Evolutionary conservation across 2,329 filamentous ascomycete species (phyloP).

Genomic region (Fusarium hainanense): DNA sequence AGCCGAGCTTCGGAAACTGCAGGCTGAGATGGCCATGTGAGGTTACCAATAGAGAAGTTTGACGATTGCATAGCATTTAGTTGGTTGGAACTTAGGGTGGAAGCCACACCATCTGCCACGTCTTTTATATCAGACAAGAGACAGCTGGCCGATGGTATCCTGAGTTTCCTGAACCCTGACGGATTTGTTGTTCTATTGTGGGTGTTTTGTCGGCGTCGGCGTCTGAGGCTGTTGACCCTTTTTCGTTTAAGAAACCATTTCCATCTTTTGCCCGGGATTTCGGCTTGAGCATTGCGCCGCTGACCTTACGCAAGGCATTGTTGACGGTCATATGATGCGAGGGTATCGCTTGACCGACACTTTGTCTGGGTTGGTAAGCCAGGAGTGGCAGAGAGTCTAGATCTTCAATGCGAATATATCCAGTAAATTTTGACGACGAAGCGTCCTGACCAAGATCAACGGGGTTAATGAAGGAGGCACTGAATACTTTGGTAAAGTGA

Average conservation of each 20-base stretch:
- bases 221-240: constrained; percentile 44
- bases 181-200: constrained; percentile 40
- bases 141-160: constrained; percentile 23
- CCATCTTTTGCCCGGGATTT: constrained; percentile 32
- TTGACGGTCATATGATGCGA: constrained; percentile 2
- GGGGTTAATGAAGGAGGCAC: not conserved
- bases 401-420: constrained; percentile 44
- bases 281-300: constrained; percentile 17
- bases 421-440: constrained; percentile 14
- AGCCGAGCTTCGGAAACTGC: constrained; percentile 89
- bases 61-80: constrained; percentile 44
- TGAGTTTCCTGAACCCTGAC: constrained; percentile 29
- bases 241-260: constrained; percentile 36
- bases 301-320: not conserved
- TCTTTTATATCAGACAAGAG: constrained; percentile 31
- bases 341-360: not conserved
- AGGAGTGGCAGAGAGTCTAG: constrained; percentile 42
- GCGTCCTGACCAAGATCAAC: not conserved
- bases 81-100: constrained; percentile 29
- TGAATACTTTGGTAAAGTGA: not conserved
- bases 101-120: constrained; percentile 13
- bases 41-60: constrained; percentile 16
- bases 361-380: constrained; percentile 11
- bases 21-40: constrained; percentile 97
- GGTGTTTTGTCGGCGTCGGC: constrained; percentile 51